A percentile compares a stretch with the other conserved stretches of the same genome.
Evolutionary conservation across 352 stramenopile species (phyloP).

Genomic region (Phytophthora multivora): DNA sequence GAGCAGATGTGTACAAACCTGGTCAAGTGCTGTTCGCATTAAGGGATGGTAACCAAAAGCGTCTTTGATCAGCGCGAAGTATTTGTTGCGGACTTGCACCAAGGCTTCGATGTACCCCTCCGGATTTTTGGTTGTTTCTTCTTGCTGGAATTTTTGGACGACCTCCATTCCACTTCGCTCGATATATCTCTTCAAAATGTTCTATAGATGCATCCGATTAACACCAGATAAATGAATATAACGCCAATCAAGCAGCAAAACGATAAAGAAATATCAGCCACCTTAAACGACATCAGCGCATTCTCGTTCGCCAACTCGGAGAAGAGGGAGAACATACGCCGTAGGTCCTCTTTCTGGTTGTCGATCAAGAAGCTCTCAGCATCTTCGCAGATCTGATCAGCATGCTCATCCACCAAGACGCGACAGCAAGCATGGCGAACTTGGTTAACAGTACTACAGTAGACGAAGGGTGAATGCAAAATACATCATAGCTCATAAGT

Average conservation of each 20-base stretch:
- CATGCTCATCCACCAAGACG: slow-evolving; percentile 80
- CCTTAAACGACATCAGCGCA: slow-evolving; percentile 83
- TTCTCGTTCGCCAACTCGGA: slow-evolving; percentile 83
- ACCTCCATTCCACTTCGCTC: slow-evolving; percentile 79
- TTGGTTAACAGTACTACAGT: slow-evolving; percentile 73
- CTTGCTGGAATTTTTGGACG: slow-evolving; percentile 79
- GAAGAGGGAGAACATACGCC: slow-evolving; percentile 81
- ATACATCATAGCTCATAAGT: neutral
- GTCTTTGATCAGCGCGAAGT: slow-evolving; percentile 85
- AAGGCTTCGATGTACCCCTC: slow-evolving; percentile 87
- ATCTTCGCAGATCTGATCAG: slow-evolving; percentile 82
- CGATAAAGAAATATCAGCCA: slow-evolving; percentile 21
- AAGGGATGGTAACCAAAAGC: slow-evolving; percentile 82
- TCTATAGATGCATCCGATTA: slow-evolving; percentile 49
- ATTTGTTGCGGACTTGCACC: slow-evolving; percentile 83
- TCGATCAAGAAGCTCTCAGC: slow-evolving; percentile 76
- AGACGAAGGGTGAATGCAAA: neutral
- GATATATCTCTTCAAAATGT: slow-evolving; percentile 89
- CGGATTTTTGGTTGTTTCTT: slow-evolving; percentile 80
- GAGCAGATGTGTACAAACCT: slow-evolving; percentile 41
- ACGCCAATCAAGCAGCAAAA: neutral
- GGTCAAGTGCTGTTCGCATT: slow-evolving; percentile 83
- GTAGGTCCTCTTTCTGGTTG: slow-evolving; percentile 81
- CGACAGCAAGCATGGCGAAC: slow-evolving; percentile 78
- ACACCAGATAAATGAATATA: slow-evolving; percentile 16